A percentile compares a stretch with the other conserved stretches of the same genome.
Evolutionary conservation across 345 rosid genomes (phyloP).

Genomic region (Brassica nigra): DNA sequence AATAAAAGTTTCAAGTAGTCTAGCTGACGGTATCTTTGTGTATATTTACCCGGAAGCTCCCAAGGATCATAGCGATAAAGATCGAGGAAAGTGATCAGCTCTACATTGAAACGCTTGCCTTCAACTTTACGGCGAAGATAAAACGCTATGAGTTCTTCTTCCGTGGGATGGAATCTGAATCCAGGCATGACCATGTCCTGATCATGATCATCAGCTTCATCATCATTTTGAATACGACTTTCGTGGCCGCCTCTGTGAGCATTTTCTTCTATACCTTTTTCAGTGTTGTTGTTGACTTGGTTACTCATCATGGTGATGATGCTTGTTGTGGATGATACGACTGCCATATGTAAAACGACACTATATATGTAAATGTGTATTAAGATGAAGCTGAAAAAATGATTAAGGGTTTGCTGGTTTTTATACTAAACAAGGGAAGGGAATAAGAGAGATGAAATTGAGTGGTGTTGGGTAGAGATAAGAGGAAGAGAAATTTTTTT

Average conservation of each 20-base stretch:
- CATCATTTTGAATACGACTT: constrained; percentile 27
- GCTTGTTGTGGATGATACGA: constrained; percentile 65
- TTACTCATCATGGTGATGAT: constrained; percentile 39
- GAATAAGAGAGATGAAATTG: constrained; percentile 30
- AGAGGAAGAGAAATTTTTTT: constrained; percentile 28
- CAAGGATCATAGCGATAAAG: constrained; percentile 99
- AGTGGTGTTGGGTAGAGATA: constrained; percentile 45
- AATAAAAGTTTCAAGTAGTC: neutral
- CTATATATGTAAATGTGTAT: constrained; percentile 14
- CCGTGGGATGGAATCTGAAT: constrained; percentile 96
- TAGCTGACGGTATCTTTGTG: neutral
- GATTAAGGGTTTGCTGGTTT: constrained; percentile 39
- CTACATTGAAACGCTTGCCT: constrained; percentile 98
- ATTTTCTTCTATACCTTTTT: constrained; percentile 33
- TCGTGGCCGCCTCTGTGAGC: constrained; percentile 32
- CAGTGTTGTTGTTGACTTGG: constrained; percentile 38
- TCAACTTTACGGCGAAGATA: constrained; percentile 99
- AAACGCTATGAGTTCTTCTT: constrained; percentile 98
- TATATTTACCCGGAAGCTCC: constrained; percentile 94
- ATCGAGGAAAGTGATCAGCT: constrained; percentile 97
- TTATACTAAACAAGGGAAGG: constrained; percentile 30
- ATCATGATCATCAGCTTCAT: constrained; percentile 69
- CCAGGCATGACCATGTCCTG: constrained; percentile 99
- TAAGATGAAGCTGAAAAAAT: constrained; percentile 22
- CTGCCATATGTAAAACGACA: constrained; percentile 51